These are phyloP conservation scores for Porphyra umbilicalis DNA, from an alignment of 31 red algal species.

Conservation along the genomic window DNA sequence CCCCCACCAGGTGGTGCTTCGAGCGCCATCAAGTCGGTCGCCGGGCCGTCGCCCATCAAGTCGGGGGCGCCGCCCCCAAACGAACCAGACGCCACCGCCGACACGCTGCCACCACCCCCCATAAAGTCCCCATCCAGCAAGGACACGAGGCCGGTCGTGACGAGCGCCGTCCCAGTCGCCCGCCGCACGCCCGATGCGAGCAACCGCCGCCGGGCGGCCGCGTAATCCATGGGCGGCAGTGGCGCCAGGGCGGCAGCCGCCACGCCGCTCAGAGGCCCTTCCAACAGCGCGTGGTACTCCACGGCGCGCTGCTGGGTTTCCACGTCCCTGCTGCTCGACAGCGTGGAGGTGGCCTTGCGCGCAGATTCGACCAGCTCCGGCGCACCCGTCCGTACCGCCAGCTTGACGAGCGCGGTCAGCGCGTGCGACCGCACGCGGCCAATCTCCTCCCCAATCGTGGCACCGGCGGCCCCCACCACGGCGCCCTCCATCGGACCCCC, in stretches of 20 bases:
- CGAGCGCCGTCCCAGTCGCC: not conserved
- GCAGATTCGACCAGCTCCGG: slow-evolving; percentile 5
- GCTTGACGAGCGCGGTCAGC: slow-evolving; percentile 46
- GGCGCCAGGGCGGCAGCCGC: slow-evolving; percentile 20
- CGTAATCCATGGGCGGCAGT: slow-evolving; percentile 47
- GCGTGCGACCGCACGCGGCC: slow-evolving; percentile 17
- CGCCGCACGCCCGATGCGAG: not conserved
- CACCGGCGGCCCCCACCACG: not conserved
- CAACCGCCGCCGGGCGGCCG: slow-evolving; percentile 12
- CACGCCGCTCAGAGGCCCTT: slow-evolving; percentile 15
- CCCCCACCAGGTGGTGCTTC: not conserved
- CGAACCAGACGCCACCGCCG: not conserved
- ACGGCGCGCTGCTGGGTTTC: slow-evolving; percentile 87
- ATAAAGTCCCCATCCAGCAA: not conserved
- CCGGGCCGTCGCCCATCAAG: not conserved
- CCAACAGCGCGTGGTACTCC: slow-evolving; percentile 68
- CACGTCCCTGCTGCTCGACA: slow-evolving; percentile 16
- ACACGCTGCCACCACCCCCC: not conserved
- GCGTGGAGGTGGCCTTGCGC: slow-evolving; percentile 19
- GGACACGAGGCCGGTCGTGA: not conserved
- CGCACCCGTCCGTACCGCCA: slow-evolving; percentile 17
- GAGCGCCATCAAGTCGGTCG: not conserved
- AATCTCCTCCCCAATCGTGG: slow-evolving; percentile 16
- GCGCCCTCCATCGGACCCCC: not conserved
- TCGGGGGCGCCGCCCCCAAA: not conserved